Evolutionary conservation across 306 rosid species (phyloP).

Genomic region (apple (Malus domestica)): ASM211411v1 NC_041803.1:10152001-10152500

Average conservation of each 20-base stretch:
- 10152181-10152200: constrained; percentile 65
- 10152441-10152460: constrained; percentile 44
- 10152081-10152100: constrained; percentile 23
- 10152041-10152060: neutral
- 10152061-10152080: neutral
- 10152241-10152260: constrained; percentile 92
- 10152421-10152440: constrained; percentile 46
- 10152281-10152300: constrained; percentile 65
- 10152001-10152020: neutral
- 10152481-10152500: neutral
- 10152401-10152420: constrained; percentile 39
- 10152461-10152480: constrained; percentile 4
- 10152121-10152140: constrained; percentile 72
- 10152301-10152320: constrained; percentile 84
- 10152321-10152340: constrained; percentile 72
- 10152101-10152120: constrained; percentile 39
- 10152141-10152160: constrained; percentile 81
- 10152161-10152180: constrained; percentile 73
- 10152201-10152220: constrained; percentile 60
- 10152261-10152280: constrained; percentile 66
- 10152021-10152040: neutral
- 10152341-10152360: constrained; percentile 68
- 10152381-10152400: constrained; percentile 69
- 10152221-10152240: constrained; percentile 70
- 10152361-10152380: constrained; percentile 79